phyloP scores from a whole-genome alignment of 148 eudicot species.

The Chenopodium suecicum region DNA sequence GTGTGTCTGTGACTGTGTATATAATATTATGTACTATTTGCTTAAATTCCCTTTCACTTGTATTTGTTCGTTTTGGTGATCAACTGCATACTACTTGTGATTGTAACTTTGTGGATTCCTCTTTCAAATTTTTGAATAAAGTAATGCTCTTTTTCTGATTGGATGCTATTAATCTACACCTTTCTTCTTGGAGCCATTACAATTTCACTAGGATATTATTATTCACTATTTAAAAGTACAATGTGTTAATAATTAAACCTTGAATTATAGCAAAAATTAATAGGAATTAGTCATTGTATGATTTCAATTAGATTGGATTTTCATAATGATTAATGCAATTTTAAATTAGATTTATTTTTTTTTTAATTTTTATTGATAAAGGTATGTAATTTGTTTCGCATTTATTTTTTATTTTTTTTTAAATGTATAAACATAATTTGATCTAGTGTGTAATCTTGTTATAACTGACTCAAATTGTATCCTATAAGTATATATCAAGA shows the following conservation, averaged over 20 bases:
- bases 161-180: not conserved
- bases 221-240: not conserved
- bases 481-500: no score
- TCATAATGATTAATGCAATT: no score
- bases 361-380: no score
- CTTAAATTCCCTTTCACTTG: slow-evolving; percentile 4
- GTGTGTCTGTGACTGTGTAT: not conserved
- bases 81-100: not conserved
- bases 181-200: not conserved
- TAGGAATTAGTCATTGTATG: no score
- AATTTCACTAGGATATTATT: not conserved
- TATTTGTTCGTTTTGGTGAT: not conserved
- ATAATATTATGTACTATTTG: not conserved
- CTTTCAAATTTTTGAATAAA: slow-evolving; percentile 11
- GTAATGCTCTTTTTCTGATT: not conserved
- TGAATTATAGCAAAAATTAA: no score
- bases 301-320: no score
- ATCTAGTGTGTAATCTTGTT: no score
- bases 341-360: no score
- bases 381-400: no score
- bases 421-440: no score
- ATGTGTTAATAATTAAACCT: not conserved
- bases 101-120: slow-evolving; percentile 6
- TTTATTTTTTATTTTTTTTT: no score
- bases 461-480: no score